Conservation (phyloP, 2,329 filamentous ascomycete species). For the Penicillium occitanis region DNA sequence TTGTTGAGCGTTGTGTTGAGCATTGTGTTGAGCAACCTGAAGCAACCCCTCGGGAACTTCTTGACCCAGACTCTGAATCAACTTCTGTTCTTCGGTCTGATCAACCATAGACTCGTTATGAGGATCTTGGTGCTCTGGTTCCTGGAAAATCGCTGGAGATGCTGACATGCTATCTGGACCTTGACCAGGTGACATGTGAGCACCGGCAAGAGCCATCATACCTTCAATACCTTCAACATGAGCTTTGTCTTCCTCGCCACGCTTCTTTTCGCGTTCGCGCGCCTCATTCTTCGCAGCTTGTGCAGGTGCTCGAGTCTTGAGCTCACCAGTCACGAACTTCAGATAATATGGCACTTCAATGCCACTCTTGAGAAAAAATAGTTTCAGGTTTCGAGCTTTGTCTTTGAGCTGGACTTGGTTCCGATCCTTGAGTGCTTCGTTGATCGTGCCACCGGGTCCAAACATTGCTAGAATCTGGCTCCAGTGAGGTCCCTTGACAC, state of each 20-base stretch:
- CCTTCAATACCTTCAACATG: conserved; percentile 50
- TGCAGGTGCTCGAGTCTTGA: conserved; percentile 79
- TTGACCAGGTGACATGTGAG: conserved; percentile 27
- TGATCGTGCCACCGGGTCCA: conserved; percentile 74
- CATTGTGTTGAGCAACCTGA: conserved; percentile 31
- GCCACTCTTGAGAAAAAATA: conserved; percentile 89
- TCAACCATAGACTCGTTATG: conserved; percentile 33
- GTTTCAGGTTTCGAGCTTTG: conserved; percentile 83
- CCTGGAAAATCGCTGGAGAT: conserved; percentile 37
- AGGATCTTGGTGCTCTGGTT: conserved; percentile 28
- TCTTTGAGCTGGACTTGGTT: conserved; percentile 92
- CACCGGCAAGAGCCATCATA: conserved; percentile 49
- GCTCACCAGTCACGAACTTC: conserved; percentile 82
- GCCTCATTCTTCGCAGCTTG: conserved; percentile 53
- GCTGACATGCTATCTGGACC: conserved; percentile 41
- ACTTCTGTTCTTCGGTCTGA: conserved; percentile 43
- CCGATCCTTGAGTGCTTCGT: conserved; percentile 79
- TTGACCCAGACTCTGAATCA: conserved; percentile 47
- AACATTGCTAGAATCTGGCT: conserved; percentile 86
- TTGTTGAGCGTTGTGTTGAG: neutral
- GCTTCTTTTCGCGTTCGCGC: conserved; percentile 48
- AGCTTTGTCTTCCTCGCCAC: conserved; percentile 49
- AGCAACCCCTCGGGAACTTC: conserved; percentile 43
- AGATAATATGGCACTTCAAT: conserved; percentile 88
- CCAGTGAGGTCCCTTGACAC: conserved; percentile 90